Conservation (phyloP, 2,329 filamentous ascomycete species). For the Cylindrodendrum hubeiense region DNA sequence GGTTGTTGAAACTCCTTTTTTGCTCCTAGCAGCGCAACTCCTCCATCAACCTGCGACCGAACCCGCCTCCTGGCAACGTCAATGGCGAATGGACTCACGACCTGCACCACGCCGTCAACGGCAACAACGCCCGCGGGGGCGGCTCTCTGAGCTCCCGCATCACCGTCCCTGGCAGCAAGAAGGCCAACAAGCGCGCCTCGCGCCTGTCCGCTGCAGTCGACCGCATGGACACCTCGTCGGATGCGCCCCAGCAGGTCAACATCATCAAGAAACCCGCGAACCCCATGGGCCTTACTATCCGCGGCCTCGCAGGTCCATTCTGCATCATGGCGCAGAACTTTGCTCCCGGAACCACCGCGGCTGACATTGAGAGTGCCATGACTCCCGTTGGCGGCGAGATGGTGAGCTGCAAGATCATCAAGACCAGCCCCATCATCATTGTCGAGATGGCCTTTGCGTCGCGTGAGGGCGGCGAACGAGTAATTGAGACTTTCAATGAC, state of each 20-base stretch:
- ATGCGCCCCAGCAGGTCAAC: slow-evolving; percentile 53
- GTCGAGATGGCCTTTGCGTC: slow-evolving; percentile 82
- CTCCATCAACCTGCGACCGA: slow-evolving; percentile 33
- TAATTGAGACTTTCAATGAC: slow-evolving; percentile 82
- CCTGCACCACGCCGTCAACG: slow-evolving; percentile 65
- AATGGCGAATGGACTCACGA: slow-evolving; percentile 80
- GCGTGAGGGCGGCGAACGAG: slow-evolving; percentile 78
- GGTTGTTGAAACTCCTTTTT: slow-evolving; percentile 24
- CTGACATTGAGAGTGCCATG: slow-evolving; percentile 87
- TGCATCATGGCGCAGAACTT: slow-evolving; percentile 85
- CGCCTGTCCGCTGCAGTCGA: slow-evolving; percentile 61
- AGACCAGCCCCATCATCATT: slow-evolving; percentile 77
- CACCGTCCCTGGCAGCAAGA: slow-evolving; percentile 52
- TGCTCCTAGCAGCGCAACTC: slow-evolving; percentile 40
- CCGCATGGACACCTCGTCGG: slow-evolving; percentile 51
- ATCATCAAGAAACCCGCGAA: slow-evolving; percentile 40
- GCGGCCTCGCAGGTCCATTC: slow-evolving; percentile 79
- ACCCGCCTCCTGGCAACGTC: slow-evolving; percentile 63
- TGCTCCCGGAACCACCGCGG: slow-evolving; percentile 82
- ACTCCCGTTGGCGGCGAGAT: slow-evolving; percentile 79
- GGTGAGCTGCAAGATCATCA: slow-evolving; percentile 75
- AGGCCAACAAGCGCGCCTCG: slow-evolving; percentile 44
- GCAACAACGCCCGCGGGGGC: slow-evolving; percentile 44
- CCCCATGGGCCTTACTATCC: slow-evolving; percentile 73
- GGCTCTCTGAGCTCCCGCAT: slow-evolving; percentile 63